Percentiles rank a stretch among this genome's conserved stretches.
Conservation (phyloP, 2,329 filamentous ascomycete genomes). For the Alternaria rosae region DNA sequence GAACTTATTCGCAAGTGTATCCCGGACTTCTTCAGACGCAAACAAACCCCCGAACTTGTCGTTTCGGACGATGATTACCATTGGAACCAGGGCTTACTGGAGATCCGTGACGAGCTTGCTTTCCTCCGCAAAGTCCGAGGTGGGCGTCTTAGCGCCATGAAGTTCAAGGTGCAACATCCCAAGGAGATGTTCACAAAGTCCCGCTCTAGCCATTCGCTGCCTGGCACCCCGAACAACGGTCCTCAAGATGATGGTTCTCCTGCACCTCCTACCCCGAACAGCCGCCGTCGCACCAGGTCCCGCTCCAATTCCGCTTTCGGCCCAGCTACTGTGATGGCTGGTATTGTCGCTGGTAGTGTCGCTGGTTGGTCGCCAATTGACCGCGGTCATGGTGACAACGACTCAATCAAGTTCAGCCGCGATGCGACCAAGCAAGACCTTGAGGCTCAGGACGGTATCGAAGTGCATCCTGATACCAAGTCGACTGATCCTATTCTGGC, state of each 20-base stretch:
- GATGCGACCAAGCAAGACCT: constrained; percentile 49
- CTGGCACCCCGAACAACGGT: constrained; percentile 69
- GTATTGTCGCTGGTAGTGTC: constrained; percentile 78
- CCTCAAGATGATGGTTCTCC: constrained; percentile 47
- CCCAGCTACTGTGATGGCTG: constrained; percentile 81
- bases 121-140: constrained; percentile 83
- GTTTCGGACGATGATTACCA: constrained; percentile 57
- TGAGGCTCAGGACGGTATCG: constrained; percentile 54
- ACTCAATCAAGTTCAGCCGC: constrained; percentile 50
- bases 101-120: constrained; percentile 80
- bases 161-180: constrained; percentile 78
- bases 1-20: constrained; percentile 60
- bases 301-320: constrained; percentile 76
- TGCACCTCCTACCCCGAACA: constrained; percentile 62
- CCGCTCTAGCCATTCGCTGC: constrained; percentile 69
- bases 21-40: constrained; percentile 53
- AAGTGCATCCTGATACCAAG: constrained; percentile 59
- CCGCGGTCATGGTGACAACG: constrained; percentile 51
- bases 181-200: constrained; percentile 71
- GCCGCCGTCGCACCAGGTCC: constrained; percentile 67
- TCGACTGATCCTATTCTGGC: constrained; percentile 57
- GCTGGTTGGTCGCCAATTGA: constrained; percentile 79
- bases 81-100: constrained; percentile 75
- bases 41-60: constrained; percentile 52
- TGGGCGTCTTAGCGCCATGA: constrained; percentile 80